Evolutionary conservation across 805 yeast species (phyloP).

Genomic region (Scheffersomyces lignosus): DNA sequence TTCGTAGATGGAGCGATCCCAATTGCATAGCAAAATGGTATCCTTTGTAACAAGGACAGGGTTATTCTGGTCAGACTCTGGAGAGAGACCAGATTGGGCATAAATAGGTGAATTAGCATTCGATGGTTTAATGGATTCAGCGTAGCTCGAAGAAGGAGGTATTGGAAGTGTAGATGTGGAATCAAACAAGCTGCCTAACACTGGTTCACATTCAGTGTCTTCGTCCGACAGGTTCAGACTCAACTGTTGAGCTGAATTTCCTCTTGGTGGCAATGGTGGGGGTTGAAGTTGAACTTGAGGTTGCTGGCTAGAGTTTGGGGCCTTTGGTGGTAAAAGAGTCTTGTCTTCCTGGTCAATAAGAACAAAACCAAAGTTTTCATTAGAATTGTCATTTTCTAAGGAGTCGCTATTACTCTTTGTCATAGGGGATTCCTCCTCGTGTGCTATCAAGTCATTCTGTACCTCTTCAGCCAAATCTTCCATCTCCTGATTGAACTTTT

Average conservation of each 20-base stretch:
- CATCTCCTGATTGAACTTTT: slow-evolving; percentile 12
- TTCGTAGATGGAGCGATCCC: slow-evolving; percentile 52
- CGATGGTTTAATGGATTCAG: slow-evolving; percentile 20
- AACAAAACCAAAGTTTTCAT: slow-evolving; percentile 19
- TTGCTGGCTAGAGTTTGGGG: slow-evolving; percentile 1
- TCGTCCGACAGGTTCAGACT: slow-evolving; percentile 30
- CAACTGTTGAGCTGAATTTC: slow-evolving; percentile 11
- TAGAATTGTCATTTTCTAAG: slow-evolving; percentile 3
- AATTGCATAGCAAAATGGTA: slow-evolving; percentile 57
- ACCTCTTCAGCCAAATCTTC: slow-evolving; percentile 10
- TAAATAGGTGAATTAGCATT: slow-evolving; percentile 17
- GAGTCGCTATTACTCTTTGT: slow-evolving; percentile 4
- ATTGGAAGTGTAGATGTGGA: slow-evolving; percentile 7
- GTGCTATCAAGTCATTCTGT: slow-evolving; percentile 8
- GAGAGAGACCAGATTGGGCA: neutral
- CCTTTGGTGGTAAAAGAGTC: neutral
- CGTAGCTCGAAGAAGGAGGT: slow-evolving; percentile 17
- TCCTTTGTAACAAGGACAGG: slow-evolving; percentile 19
- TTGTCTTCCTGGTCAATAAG: slow-evolving; percentile 14
- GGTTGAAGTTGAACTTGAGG: too few relatives aligned
- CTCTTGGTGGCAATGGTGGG: slow-evolving; percentile 4
- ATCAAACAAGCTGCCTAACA: slow-evolving; percentile 14
- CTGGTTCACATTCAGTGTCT: slow-evolving; percentile 26
- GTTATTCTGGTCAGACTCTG: slow-evolving; percentile 12
- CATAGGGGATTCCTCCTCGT: slow-evolving; percentile 6